Conservation (phyloP, 495 filamentous ascomycete genomes). For the Penicillium steckii region DNA sequence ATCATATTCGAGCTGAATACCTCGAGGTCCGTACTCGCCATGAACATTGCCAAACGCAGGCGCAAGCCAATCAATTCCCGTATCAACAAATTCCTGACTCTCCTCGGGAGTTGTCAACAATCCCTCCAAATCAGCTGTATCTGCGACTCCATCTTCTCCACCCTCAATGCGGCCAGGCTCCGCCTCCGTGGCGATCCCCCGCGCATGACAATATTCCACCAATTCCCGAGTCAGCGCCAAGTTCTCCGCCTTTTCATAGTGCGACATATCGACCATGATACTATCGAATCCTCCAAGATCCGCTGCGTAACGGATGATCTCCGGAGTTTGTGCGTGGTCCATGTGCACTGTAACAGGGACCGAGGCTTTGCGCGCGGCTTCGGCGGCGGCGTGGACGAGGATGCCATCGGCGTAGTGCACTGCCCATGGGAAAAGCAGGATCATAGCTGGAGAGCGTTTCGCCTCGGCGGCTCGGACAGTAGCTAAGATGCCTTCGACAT, state of each 20-base stretch:
- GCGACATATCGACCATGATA: conserved; percentile 83
- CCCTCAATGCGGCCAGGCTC: conserved; percentile 83
- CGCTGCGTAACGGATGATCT: conserved; percentile 64
- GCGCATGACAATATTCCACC: conserved; percentile 66
- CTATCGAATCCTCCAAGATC: conserved; percentile 69
- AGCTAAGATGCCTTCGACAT: conserved; percentile 79
- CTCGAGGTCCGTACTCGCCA: conserved; percentile 74
- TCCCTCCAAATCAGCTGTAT: conserved; percentile 72
- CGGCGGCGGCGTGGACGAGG: conserved; percentile 63
- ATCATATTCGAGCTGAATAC: conserved; percentile 72
- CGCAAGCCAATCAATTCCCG: conserved; percentile 80
- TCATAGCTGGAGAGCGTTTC: conserved; percentile 71
- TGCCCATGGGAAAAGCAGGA: conserved; percentile 87
- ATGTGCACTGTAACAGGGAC: conserved; percentile 75
- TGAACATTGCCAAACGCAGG: conserved; percentile 87
- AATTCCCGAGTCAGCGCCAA: conserved; percentile 69
- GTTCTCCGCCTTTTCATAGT: conserved; percentile 83
- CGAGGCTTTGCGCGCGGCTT: conserved; percentile 59
- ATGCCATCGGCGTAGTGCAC: conserved; percentile 65
- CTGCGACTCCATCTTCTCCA: conserved; percentile 78
- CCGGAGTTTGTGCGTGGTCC: conserved; percentile 74
- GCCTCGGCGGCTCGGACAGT: conserved; percentile 75
- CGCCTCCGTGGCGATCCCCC: conserved; percentile 76
- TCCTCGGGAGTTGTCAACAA: conserved; percentile 77
- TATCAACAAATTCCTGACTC: conserved; percentile 71